A percentile compares a stretch with the other conserved stretches of the same genome.
Conservation (phyloP, 495 filamentous ascomycete species). For the Neurospora sp. region DNA sequence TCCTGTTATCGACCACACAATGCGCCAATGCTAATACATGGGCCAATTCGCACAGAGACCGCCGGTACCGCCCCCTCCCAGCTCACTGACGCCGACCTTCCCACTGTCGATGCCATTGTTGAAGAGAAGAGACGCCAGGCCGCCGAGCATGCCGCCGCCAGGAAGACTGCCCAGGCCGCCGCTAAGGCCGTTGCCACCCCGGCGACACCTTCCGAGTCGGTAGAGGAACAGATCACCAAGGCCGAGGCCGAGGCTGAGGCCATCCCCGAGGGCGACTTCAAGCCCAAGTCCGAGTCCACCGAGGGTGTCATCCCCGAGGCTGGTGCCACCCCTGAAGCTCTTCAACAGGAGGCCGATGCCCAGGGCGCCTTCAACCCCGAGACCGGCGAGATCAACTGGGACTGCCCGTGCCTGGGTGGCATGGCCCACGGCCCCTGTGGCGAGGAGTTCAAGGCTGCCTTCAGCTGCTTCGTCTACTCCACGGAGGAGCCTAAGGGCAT, state of each 20-base stretch:
- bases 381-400: conserved; percentile 99
- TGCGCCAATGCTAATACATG: background rate
- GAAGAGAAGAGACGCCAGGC: conserved; percentile 40
- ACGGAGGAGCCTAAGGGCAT: conserved; percentile 96
- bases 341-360: conserved; percentile 71
- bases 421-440: conserved; percentile 98
- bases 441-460: conserved; percentile 85
- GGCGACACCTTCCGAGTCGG: conserved; percentile 1
- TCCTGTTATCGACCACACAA: background rate
- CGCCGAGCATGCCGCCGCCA: conserved; percentile 10
- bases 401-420: conserved; percentile 92
- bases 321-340: conserved; percentile 37
- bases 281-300: conserved; percentile 6
- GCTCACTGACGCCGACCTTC: conserved; percentile 35
- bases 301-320: conserved; percentile 12
- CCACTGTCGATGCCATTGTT: conserved; percentile 40
- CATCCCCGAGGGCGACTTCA: conserved; percentile 2
- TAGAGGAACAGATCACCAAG: background rate
- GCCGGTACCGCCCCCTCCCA: conserved; percentile 26
- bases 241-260: conserved; percentile 3
- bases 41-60: conserved; percentile 3
- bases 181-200: conserved; percentile 13
- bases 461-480: conserved; percentile 95
- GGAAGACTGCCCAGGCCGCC: conserved; percentile 16
- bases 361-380: conserved; percentile 95